phyloP scores from a whole-genome alignment of 2,329 filamentous ascomycete genomes.

The Penicillium polonicum region DNA sequence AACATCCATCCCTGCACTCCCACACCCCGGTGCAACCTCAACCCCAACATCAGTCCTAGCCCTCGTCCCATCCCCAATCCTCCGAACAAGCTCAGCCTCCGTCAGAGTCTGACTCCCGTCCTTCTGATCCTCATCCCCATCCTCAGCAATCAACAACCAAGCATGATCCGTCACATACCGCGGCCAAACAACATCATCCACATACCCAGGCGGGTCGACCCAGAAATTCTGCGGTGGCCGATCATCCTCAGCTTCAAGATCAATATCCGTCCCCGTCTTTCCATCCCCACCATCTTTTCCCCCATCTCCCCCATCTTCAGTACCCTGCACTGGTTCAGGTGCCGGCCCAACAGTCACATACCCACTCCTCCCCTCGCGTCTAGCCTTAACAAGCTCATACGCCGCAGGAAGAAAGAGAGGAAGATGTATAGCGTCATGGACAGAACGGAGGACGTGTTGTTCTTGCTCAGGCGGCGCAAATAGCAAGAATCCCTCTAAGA shows the following conservation, averaged over 20 bases:
- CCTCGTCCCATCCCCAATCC: constrained; percentile 35
- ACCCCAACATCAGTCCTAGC: constrained; percentile 49
- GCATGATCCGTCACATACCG: constrained; percentile 81
- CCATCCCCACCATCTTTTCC: neutral
- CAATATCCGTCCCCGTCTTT: constrained; percentile 14
- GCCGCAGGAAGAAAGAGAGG: constrained; percentile 75
- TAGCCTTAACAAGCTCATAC: constrained; percentile 48
- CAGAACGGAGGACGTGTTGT: constrained; percentile 27
- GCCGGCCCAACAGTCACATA: constrained; percentile 49
- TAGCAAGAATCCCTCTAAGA: constrained; percentile 87
- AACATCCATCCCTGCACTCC: constrained; percentile 60
- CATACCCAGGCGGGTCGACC: constrained; percentile 90
- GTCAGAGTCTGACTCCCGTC: neutral
- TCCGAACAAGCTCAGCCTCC: constrained; percentile 29
- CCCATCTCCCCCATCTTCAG: neutral
- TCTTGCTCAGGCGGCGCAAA: constrained; percentile 54
- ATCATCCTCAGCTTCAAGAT: constrained; percentile 34
- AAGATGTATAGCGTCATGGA: constrained; percentile 59
- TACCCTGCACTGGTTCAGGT: constrained; percentile 21
- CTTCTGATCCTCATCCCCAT: constrained; percentile 56
- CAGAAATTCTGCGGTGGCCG: constrained; percentile 73
- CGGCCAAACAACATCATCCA: constrained; percentile 93
- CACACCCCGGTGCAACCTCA: constrained; percentile 49
- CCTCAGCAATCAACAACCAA: constrained; percentile 69
- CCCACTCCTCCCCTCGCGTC: constrained; percentile 44